Base-by-base conservation (phyloP, 1,284 basidiomycete genomes). In the Phellopilus nigrolimitatus region DNA sequence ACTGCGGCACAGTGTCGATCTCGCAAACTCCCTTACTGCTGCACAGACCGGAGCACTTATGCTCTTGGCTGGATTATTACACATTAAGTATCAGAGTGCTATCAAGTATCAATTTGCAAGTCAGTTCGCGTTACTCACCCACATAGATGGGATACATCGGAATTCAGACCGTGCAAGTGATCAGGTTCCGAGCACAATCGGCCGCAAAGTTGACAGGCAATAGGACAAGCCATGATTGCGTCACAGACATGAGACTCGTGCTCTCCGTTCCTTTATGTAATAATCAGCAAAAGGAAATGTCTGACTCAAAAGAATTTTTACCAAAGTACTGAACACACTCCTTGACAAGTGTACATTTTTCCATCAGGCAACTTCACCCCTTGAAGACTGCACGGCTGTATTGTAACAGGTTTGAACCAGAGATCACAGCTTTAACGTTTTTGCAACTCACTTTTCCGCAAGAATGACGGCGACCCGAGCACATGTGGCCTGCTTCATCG, bases 1-100 rank as follows among this genome's bases (percentile, higher is more conserved):
- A 76, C 50, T 77, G 71, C 0, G 80, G 81, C 0, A 72, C 66
- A 0, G 73, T 78, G 31, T 78, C 77, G 4, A 83, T 80, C 50
- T 80, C 70, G 51, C 79, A 81, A 21, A 77, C 75, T 0, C 79
- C 80, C 0, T 60, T 56, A 0, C 71, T 66, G 33, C 64, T 56
- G 56, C 81, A 82, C 1, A 63, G 34, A 0, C 65, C 62, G 6
- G 58, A 52, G 59, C 81, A 82, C 13, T 66, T 49, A 60, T 83
- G 79, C 7, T 71, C 66, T 66, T 80, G 70, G 0, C 76, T 79
- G 56, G 56, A 51, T 9, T 15, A 31, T 5, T 13, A 47, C 15
- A 34, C 36, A 9, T 21, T 3, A 40, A 28, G n/a, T 8, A 8
- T 3, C 47, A 6, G 41, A 8, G 19, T 9, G 1, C 0, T 19